Evolutionary conservation across 179 eudicot genomes (phyloP).

Genomic region (Spergularia azorica): DNA sequence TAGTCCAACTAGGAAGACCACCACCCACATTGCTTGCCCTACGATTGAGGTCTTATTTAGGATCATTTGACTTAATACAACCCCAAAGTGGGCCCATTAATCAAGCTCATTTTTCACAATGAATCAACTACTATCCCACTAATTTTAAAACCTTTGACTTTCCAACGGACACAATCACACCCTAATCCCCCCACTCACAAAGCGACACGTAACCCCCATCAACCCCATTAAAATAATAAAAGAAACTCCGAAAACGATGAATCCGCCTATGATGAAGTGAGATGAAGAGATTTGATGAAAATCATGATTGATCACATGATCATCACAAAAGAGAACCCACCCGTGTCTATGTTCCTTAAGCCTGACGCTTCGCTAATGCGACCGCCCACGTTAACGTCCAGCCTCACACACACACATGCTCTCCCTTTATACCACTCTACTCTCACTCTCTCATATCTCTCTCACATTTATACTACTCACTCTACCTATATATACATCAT

Average conservation of each 20-base stretch:
- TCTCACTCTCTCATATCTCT: not conserved
- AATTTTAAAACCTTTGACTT: constrained; percentile 27
- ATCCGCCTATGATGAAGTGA: constrained; percentile 16
- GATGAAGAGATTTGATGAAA: constrained; percentile 20
- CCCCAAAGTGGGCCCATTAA: no score
- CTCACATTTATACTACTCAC: not conserved
- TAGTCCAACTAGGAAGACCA: no score
- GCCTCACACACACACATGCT: constrained; percentile 24
- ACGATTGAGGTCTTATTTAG: no score
- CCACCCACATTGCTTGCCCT: no score
- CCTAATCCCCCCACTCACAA: not conserved
- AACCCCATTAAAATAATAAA: not conserved
- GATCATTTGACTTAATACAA: no score
- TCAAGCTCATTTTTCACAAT: not conserved
- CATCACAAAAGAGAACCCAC: constrained; percentile 10
- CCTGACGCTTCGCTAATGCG: constrained; percentile 56
- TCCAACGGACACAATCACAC: not conserved
- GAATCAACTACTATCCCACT: not conserved
- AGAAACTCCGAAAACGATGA: constrained; percentile 7
- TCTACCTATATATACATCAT: constrained; percentile 23
- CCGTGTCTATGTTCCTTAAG: constrained; percentile 46
- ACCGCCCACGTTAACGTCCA: constrained; percentile 63
- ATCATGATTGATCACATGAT: constrained; percentile 35
- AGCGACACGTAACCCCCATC: constrained; percentile 19
- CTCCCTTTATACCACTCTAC: constrained; percentile 11